phyloP scores from a whole-genome alignment of 129 eudicot species.

The Centella asiatica region DNA sequence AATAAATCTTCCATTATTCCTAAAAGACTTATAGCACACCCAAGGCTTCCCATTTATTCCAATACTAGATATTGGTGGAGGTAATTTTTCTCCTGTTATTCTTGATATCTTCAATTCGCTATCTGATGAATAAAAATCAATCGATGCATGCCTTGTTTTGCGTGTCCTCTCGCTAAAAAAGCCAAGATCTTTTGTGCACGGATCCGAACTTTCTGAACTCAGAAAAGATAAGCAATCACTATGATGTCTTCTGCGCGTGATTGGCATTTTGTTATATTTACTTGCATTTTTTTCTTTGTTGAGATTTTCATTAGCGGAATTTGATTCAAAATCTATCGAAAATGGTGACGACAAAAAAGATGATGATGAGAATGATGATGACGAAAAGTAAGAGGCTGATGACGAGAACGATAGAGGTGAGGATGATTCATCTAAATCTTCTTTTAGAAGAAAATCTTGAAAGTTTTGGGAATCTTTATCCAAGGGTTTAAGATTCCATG shows the following conservation, averaged over 20 bases:
- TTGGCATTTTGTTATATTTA: too few species aligned
- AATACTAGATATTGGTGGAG: slow-evolving; percentile 80
- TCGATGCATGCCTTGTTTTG: slow-evolving; percentile 6
- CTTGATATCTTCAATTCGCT: slow-evolving; percentile 28
- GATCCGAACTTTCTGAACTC: slow-evolving; percentile 47
- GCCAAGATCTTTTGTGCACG: slow-evolving; percentile 70
- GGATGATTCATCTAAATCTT: not conserved
- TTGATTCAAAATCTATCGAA: not conserved
- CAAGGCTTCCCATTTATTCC: slow-evolving; percentile 59
- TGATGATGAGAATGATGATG: not conserved
- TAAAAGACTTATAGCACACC: slow-evolving; percentile 49
- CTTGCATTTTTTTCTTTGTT: slow-evolving; percentile 2
- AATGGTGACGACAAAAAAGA: not conserved
- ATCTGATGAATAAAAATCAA: slow-evolving; percentile 10
- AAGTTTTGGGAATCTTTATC: too few species aligned
- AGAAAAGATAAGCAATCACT: slow-evolving; percentile 35
- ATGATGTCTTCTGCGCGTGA: slow-evolving; percentile 24
- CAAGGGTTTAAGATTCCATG: slow-evolving; percentile 28
- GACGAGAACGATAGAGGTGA: slow-evolving; percentile 7
- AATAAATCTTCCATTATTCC: slow-evolving; percentile 59
- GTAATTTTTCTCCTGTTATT: slow-evolving; percentile 36
- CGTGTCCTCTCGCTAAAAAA: slow-evolving; percentile 15
- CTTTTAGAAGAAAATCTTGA: too few species aligned
- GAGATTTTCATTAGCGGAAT: not conserved
- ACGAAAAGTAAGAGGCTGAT: slow-evolving; percentile 11